phyloP scores from a whole-genome alignment of 176 grass and related monocot species.

The barley (Hordeum vulgare) region MorexV3_pseudomolecules_assembly NC_058520.1:12427462-12427961 shows the following conservation, averaged over 20 bases:
- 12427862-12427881: neutral
- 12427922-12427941: neutral
- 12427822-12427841: constrained; percentile 87
- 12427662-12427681: constrained; percentile 64
- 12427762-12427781: constrained; percentile 36
- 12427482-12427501: constrained; percentile 87
- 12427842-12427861: constrained; percentile 71
- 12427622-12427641: constrained; percentile 92
- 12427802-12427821: constrained; percentile 56
- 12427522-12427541: constrained; percentile 51
- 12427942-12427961: neutral
- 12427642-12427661: constrained; percentile 89
- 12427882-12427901: constrained; percentile 61
- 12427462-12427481: constrained; percentile 92
- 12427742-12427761: constrained; percentile 41
- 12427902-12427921: constrained; percentile 92
- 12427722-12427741: neutral
- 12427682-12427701: constrained; percentile 61
- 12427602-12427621: constrained; percentile 65
- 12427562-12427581: constrained; percentile 50
- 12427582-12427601: constrained; percentile 55
- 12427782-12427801: constrained; percentile 74
- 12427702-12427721: constrained; percentile 42
- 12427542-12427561: constrained; percentile 70
- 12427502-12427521: constrained; percentile 96